phyloP scores from a whole-genome alignment of 1,284 basidiomycete genomes.

The Ceratorhiza oryzae-sativae region DNA sequence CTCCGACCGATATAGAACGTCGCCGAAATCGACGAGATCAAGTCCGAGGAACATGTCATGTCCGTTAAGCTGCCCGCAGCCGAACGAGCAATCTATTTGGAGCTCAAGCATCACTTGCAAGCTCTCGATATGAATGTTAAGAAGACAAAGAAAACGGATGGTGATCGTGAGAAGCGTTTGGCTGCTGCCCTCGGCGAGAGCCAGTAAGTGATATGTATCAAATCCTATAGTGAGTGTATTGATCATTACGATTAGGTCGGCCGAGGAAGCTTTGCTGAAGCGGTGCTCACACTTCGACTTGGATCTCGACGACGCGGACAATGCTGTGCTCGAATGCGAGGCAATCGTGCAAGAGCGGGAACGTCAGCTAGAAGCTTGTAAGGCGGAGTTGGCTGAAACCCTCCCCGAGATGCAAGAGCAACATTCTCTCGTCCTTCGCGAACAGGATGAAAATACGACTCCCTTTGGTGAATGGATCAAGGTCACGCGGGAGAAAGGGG shows the following conservation, averaged over 20 bases:
- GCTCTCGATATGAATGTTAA: conserved; percentile 88
- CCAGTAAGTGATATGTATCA: conserved; percentile 65
- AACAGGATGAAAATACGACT: conserved; percentile 31
- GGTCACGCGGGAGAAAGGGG: conserved; percentile 71
- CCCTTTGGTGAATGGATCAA: conserved; percentile 62
- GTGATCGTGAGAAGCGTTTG: conserved; percentile 88
- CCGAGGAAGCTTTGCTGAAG: conserved; percentile 90
- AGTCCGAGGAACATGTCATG: conserved; percentile 73
- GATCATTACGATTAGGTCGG: no score
- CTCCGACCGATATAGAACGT: conserved; percentile 69
- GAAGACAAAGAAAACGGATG: conserved; percentile 84
- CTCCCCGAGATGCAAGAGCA: conserved; percentile 33
- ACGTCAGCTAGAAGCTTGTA: conserved; percentile 80
- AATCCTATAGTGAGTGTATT: no score
- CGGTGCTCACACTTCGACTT: conserved; percentile 94
- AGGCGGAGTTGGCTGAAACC: conserved; percentile 63
- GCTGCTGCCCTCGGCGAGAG: conserved; percentile 88
- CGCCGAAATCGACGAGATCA: conserved; percentile 96
- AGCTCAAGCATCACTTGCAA: conserved; percentile 93
- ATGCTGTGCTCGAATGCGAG: conserved; percentile 90
- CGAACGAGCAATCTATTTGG: conserved; percentile 93
- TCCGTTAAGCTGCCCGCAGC: conserved; percentile 84
- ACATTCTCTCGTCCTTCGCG: conserved; percentile 32
- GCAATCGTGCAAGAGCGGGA: conserved; percentile 85
- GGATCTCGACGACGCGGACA: conserved; percentile 73